These are phyloP conservation scores for Kuraishia ogatae DNA, from an alignment of 805 yeast species.

Conservation along the genomic window DNA sequence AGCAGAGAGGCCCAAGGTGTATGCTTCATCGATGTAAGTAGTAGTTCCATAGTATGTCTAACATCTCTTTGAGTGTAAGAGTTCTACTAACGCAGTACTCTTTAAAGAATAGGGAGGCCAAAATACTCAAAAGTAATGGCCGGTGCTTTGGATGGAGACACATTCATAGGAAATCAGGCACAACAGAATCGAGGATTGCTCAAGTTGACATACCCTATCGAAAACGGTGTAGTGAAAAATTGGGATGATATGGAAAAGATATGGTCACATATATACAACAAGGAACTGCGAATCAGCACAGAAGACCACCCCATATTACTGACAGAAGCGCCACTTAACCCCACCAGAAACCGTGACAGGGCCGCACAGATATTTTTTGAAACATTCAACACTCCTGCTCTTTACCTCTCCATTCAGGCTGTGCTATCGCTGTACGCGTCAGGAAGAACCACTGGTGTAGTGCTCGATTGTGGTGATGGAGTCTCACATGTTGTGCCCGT, in stretches of 20 bases:
- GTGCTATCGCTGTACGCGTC: slow-evolving; percentile 79
- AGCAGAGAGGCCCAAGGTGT: slow-evolving; percentile 67
- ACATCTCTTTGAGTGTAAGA: not conserved
- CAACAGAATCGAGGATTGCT: slow-evolving; percentile 74
- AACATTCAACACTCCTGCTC: slow-evolving; percentile 65
- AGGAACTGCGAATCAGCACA: slow-evolving; percentile 44
- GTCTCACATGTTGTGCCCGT: slow-evolving; percentile 84
- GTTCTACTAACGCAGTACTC: not conserved
- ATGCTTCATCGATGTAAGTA: slow-evolving; percentile 42
- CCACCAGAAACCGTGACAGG: slow-evolving; percentile 46
- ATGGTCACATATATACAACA: slow-evolving; percentile 63
- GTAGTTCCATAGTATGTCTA: slow-evolving; percentile 6
- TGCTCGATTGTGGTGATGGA: slow-evolving; percentile 90
- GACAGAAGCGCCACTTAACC: slow-evolving; percentile 87
- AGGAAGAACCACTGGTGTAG: slow-evolving; percentile 87
- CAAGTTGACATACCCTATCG: slow-evolving; percentile 60
- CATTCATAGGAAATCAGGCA: slow-evolving; percentile 67
- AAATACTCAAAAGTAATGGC: slow-evolving; percentile 83
- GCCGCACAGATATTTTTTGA: slow-evolving; percentile 65
- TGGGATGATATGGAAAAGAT: slow-evolving; percentile 84
- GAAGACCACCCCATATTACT: slow-evolving; percentile 84
- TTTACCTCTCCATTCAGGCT: slow-evolving; percentile 67
- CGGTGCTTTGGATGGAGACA: slow-evolving; percentile 42
- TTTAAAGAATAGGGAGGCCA: slow-evolving; percentile 47
- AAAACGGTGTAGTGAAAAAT: slow-evolving; percentile 68